Evolutionary conservation across 306 rosid species (phyloP).

Genomic region (Acacia confusa): DNA sequence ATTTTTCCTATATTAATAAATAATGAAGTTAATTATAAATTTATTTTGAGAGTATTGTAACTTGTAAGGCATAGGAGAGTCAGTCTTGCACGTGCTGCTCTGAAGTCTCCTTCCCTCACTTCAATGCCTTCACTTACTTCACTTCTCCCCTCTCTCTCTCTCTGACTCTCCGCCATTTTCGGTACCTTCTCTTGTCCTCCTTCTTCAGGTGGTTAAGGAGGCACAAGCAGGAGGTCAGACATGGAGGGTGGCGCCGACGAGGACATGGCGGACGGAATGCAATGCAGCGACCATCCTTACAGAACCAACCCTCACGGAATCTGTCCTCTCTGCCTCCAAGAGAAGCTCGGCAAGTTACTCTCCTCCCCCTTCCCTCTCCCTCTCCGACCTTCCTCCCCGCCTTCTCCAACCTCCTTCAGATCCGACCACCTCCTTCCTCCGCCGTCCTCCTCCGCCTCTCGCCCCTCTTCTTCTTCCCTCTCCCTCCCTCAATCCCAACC

Average conservation of each 20-base stretch:
- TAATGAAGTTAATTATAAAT: too few relatives aligned
- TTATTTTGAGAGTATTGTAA: too few relatives aligned
- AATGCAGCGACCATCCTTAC: conserved; percentile 79
- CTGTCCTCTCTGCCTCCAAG: conserved; percentile 94
- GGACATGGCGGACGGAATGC: conserved; percentile 82
- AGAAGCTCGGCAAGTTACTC: conserved; percentile 88
- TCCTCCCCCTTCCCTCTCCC: conserved; percentile 84
- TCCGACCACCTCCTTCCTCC: conserved; percentile 40
- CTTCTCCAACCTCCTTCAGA: conserved; percentile 52
- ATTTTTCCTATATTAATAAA: too few relatives aligned
- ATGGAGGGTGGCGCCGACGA: conserved; percentile 61
- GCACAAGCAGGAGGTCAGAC: background rate
- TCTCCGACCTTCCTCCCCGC: conserved; percentile 52
- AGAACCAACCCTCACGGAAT: conserved; percentile 91
- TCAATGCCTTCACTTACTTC: background rate
- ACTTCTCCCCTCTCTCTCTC: background rate
- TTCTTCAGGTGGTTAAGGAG: background rate
- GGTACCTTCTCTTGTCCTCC: background rate
- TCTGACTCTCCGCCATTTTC: background rate
- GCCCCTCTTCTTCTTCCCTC: background rate
- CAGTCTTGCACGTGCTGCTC: conserved; percentile 64
- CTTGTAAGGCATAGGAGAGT: background rate
- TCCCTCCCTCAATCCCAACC: background rate
- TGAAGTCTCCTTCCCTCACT: conserved; percentile 42
- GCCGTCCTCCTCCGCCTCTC: background rate